Base-by-base conservation (phyloP, 2,329 filamentous ascomycete genomes). In the Botrytis aclada region DNA sequence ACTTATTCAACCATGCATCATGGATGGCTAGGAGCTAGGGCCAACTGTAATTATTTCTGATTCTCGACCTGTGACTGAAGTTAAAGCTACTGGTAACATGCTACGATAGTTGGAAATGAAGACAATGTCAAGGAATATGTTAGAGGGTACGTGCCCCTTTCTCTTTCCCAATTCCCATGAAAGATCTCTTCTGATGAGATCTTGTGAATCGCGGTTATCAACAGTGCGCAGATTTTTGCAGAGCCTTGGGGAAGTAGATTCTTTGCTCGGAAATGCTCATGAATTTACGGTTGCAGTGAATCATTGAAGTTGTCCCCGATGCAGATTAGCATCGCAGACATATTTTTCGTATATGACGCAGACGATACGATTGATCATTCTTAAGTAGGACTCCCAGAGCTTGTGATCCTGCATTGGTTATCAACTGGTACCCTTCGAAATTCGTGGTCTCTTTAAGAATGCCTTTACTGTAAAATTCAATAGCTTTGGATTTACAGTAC, bases 21-120 rank as follows among this genome's bases (percentile, higher is more conserved):
- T 72, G 77, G 75, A 37, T 78, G 77, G 74, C 75, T 88, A 87
- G 86, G 85, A 4, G 85, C 86, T 0, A 82, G 86, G 47, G 84
- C 86, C 0, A 80, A 87, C 54, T 77, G 88, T 18, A 79, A 82
- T 22, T 22, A 1, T 39, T 56, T 5, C n/a, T 56, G 0, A n/a
- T 39, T 34, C n/a, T 63, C 20, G 22, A 25, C 7, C 22, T 29
- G 4, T 32, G 14, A 20, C 29, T 4, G 18, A 51, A 20, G 4
- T 62, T n/a, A 14, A 14, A 62, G 37, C 14, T 18, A 70, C 56
- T 54, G 47, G 29, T 3, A 32, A 22, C 10, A 43, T 69, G n/a
- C 16, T n/a, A 43, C 7, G 32, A 4, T 29, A 70, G 58, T 70
- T 37, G 60, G 45, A 7, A 80, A 85, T 16, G 81, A 84, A 72